phyloP scores from a whole-genome alignment of 1,284 basidiomycete species.

The Hymenochaete sp. region DNA sequence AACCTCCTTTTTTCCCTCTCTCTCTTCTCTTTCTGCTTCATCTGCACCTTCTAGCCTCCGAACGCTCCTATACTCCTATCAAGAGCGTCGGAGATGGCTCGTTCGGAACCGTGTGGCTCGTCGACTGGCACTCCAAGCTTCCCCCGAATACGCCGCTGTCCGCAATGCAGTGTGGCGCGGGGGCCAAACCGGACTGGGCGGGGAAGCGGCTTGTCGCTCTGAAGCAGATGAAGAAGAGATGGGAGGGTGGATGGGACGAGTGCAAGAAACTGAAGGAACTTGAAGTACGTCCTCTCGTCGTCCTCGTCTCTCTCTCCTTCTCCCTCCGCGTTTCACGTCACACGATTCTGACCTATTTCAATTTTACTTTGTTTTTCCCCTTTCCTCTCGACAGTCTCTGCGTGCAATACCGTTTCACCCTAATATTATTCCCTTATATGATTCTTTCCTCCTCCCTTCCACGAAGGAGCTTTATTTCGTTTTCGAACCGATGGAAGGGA shows the following conservation, averaged over 20 bases:
- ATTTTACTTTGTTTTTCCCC: slow-evolving; percentile 19
- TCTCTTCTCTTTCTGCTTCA: slow-evolving; percentile 3
- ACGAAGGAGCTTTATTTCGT: slow-evolving; percentile 98
- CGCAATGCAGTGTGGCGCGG: slow-evolving; percentile 85
- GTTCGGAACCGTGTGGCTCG: slow-evolving; percentile 97
- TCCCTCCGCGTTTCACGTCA: slow-evolving; percentile 64
- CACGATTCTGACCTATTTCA: too few relatives aligned
- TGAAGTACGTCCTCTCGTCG: slow-evolving; percentile 54
- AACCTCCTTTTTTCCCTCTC: not conserved
- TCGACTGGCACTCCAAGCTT: slow-evolving; percentile 97
- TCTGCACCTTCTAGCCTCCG: slow-evolving; percentile 36
- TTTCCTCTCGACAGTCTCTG: slow-evolving; percentile 60
- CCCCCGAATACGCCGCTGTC: slow-evolving; percentile 81
- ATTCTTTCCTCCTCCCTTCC: slow-evolving; percentile 92
- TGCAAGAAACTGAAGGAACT: slow-evolving; percentile 94
- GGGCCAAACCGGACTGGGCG: slow-evolving; percentile 87
- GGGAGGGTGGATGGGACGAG: slow-evolving; percentile 96
- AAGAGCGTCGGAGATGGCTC: slow-evolving; percentile 94
- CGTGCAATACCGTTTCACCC: slow-evolving; percentile 91
- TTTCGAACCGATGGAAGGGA: slow-evolving; percentile 99
- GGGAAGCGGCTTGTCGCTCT: slow-evolving; percentile 94
- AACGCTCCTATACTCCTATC: slow-evolving; percentile 47
- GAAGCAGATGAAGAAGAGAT: slow-evolving; percentile 97
- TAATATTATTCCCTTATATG: slow-evolving; percentile 97
- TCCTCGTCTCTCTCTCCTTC: slow-evolving; percentile 34